Conservation (phyloP, 2,329 filamentous ascomycete species). For the Coccinonectria pachysandricola region DNA sequence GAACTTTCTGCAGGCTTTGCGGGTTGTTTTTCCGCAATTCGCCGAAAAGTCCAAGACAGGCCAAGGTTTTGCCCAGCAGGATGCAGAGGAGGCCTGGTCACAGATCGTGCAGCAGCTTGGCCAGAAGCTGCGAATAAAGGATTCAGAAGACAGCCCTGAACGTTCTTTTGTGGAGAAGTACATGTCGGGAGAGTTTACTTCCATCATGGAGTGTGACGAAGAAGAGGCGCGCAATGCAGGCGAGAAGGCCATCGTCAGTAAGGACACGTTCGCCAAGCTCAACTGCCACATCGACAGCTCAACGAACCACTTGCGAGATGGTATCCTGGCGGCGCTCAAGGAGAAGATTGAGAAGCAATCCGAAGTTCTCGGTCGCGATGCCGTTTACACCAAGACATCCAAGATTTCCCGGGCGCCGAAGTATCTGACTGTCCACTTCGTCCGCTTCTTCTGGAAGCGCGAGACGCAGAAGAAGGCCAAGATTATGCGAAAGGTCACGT, state of each 20-base stretch:
- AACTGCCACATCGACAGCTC: conserved; percentile 87
- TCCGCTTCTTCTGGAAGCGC: conserved; percentile 96
- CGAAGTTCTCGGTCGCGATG: conserved; percentile 63
- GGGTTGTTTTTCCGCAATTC: conserved; percentile 80
- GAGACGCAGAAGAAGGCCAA: conserved; percentile 97
- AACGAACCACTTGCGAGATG: conserved; percentile 85
- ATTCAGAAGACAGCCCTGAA: conserved; percentile 36
- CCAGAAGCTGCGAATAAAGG: conserved; percentile 62
- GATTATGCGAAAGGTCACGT: conserved; percentile 98
- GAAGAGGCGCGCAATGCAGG: conserved; percentile 62
- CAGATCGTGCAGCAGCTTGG: conserved; percentile 81
- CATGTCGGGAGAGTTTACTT: conserved; percentile 73
- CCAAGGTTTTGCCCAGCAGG: conserved; percentile 87
- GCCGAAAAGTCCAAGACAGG: conserved; percentile 77
- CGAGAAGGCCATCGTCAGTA: conserved; percentile 56
- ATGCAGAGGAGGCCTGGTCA: conserved; percentile 97
- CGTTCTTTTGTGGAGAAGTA: conserved; percentile 81
- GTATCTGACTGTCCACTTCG: conserved; percentile 93
- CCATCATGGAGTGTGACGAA: conserved; percentile 75
- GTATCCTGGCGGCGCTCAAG: conserved; percentile 68
- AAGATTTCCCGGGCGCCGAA: conserved; percentile 83
- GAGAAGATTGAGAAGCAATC: conserved; percentile 91
- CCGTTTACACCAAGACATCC: conserved; percentile 82
- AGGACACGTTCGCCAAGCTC: conserved; percentile 79
- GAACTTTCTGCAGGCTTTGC: conserved; percentile 71